phyloP scores from a whole-genome alignment of 768 basidiomycete species.

The Rossbeevera mucosa region DNA sequence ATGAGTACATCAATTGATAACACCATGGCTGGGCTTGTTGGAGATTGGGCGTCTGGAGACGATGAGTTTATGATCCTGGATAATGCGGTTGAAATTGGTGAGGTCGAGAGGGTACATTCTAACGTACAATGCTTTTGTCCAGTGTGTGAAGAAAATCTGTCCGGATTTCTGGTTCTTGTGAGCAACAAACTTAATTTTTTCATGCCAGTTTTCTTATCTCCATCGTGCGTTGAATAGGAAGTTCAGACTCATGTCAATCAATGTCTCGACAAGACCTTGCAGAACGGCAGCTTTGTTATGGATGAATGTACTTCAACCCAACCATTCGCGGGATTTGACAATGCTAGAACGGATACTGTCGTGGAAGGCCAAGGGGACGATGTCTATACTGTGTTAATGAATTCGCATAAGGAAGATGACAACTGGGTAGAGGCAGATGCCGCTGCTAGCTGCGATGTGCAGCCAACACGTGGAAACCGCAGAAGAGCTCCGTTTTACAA shows the following conservation, averaged over 20 bases:
- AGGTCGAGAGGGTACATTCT: conserved; percentile 17
- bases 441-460: conserved; percentile 45
- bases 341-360: neutral
- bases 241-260: conserved; percentile 52
- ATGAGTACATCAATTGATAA: neutral
- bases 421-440: conserved; percentile 79
- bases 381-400: conserved; percentile 84
- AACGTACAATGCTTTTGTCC: conserved; percentile 19
- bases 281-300: neutral
- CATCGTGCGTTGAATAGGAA: conserved; percentile 34
- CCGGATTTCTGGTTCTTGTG: conserved; percentile 12
- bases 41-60: conserved; percentile 70
- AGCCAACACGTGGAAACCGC: conserved; percentile 46
- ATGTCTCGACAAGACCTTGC: conserved; percentile 43
- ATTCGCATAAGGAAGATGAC: conserved; percentile 73
- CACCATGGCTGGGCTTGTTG: conserved; percentile 23
- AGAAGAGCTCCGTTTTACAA: conserved; percentile 94
- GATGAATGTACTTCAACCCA: neutral
- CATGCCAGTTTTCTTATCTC: conserved; percentile 1
- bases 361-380: conserved; percentile 20
- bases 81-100: conserved; percentile 16
- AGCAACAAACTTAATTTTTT: conserved; percentile 22
- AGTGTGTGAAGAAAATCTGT: conserved; percentile 20
- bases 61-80: conserved; percentile 51
- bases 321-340: neutral